Base-by-base conservation (phyloP, 371 early-diverging fungal species). In the Rhizopus sp. region DNA sequence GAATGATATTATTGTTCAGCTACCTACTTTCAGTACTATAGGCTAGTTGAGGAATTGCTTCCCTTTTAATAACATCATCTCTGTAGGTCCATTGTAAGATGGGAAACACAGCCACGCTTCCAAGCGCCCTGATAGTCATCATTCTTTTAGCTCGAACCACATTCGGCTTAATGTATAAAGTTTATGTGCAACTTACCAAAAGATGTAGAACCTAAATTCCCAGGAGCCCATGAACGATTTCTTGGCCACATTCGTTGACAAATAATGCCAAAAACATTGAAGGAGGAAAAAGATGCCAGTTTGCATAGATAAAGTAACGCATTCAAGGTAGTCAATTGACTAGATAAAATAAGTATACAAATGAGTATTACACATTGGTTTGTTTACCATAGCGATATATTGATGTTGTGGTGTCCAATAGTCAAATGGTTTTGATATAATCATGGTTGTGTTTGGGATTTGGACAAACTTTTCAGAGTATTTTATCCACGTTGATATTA, bases 401-500 rank as follows among this genome's bases (percentile, higher is more conserved):
- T 76, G 60, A 57, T 80, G 61, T 8, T 70, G 44, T 29, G 47
- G 12, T 3, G 72, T 50, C 82, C 80, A 82, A 17, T 39, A 50
- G 12, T 49, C 16, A 47, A 62, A 72, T 12, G 82, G 80, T 34
- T 68, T 77, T 17, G 51, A 49, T 6, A 73, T 66, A 33, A 73
- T 67, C 12, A 52, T 29, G 1, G 46, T 59, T 34, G 60, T 64
- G 10, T 37, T n/a, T 1, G 68, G 63, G 7, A 61, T 29, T 6
- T 29, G 15, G 6, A 65, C 50, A 31, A 71, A 82, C 16, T 77
- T 75, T 51, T 76, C 78, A 1, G 50, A 47, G 33, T 82, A 82
- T 55, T 76, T 80, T 33, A 82, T 78, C 63, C 60, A 78, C n/a
- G 78, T 72, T 29, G 77, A 78, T 40, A 55, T 51, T 6, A 69